Base-by-base conservation (phyloP, 2,329 filamentous ascomycete species). In the Fusarium burgessii region DNA sequence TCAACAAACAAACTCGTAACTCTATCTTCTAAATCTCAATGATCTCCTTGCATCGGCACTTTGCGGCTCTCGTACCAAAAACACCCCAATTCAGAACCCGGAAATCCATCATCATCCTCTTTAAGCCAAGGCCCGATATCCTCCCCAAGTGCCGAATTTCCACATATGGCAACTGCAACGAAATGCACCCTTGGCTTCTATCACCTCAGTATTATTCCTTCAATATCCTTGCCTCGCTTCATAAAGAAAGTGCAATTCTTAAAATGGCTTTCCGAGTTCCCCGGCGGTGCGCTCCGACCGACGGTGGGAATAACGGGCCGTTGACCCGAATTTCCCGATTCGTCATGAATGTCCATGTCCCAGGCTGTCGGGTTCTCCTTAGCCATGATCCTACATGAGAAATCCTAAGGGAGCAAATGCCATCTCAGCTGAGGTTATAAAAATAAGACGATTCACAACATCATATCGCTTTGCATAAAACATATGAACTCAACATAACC, bases 231-330 rank as follows among this genome's bases (percentile, higher is more conserved):
- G 29, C 29, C 29, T 29, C 10, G 29, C 29, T 11, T 29, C 5
- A 11, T 10, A 29, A 29, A 29, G 29, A 29, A 29, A 29, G 29
- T 29, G 29, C 29, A 29, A 29, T 29, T 6, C 29, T 29, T 29
- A 23, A 23, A 4, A 23, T 29, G 8, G 32, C 29, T 29, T 25
- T 52, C 62, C 52, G 52, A 56, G 52, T 47, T 35, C 52, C 61
- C 58, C 72, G 74, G 50, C 66, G 66, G 64, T 36, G 46, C 64
- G 63, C 41, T 35, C 70, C 61, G 62, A 46, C 68, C 64, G 67
- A 59, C 23, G 35, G 15, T 49, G 60, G 74, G 74, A 55, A 71
- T 18, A 36, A 25, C 74, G 74, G 74, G 57, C 74, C 74, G 74
- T 29, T 17, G 50, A 63, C 32, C 74, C 74, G 74, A 40, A 35